Evolutionary conservation across 805 yeast species (phyloP).

Genomic region (Candida ascalaphidarum): DNA sequence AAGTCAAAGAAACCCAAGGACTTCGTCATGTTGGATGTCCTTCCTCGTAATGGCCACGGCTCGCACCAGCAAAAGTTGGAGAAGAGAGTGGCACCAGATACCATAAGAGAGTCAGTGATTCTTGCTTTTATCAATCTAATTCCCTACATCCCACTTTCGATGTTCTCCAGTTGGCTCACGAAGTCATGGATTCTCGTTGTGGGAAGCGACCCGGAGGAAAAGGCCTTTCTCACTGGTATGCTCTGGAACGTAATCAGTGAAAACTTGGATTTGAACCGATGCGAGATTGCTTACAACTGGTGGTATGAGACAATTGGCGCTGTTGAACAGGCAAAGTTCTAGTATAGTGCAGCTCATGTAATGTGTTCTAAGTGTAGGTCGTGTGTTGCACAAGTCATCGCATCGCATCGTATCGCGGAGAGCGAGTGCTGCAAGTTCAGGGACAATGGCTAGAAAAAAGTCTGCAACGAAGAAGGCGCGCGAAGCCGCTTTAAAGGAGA

Average conservation of each 20-base stretch:
- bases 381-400: too few species aligned
- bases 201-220: conserved; percentile 29
- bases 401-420: too few species aligned
- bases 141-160: conserved; percentile 40
- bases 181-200: conserved; percentile 28
- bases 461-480: conserved; percentile 70
- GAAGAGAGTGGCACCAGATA: conserved; percentile 22
- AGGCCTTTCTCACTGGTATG: conserved; percentile 23
- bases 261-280: conserved; percentile 48
- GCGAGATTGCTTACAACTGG: conserved; percentile 50
- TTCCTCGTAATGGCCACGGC: conserved; percentile 7
- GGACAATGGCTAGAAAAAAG: conserved; percentile 75
- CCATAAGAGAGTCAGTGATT: conserved; percentile 41
- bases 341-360: too few species aligned
- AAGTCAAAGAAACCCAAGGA: conserved; percentile 27
- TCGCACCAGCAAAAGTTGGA: conserved; percentile 12
- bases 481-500: conserved; percentile 29
- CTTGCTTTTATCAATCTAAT: conserved; percentile 40
- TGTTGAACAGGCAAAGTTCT: conserved; percentile 2
- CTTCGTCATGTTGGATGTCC: conserved; percentile 3
- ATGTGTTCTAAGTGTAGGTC: too few species aligned
- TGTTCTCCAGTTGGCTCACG: conserved; percentile 39
- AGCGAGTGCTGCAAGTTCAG: too few species aligned
- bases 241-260: conserved; percentile 52
- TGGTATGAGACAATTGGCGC: conserved; percentile 39